Percentiles rank a stretch among this genome's conserved stretches.
phyloP scores from a whole-genome alignment of 2,329 filamentous ascomycete genomes.

The Sphaceloma murrayae region DNA sequence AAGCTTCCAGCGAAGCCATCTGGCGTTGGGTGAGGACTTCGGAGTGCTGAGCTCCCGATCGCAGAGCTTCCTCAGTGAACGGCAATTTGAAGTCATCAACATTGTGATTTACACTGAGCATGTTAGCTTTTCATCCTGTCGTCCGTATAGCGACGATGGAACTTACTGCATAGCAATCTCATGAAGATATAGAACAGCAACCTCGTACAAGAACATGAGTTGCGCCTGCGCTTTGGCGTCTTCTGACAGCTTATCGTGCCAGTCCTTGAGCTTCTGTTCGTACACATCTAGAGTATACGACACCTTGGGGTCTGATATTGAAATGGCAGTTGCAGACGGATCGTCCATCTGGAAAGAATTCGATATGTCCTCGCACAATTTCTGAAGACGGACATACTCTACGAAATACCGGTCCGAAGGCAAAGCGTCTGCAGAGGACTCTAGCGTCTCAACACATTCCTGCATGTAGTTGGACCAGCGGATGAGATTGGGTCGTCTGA shows the following conservation, averaged over 20 bases:
- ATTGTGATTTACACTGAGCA: slow-evolving; percentile 27
- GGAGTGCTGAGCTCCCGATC: slow-evolving; percentile 31
- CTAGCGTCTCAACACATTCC: slow-evolving; percentile 50
- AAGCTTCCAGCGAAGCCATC: slow-evolving; percentile 39
- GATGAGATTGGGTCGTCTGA: slow-evolving; percentile 49
- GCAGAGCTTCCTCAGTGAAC: slow-evolving; percentile 35
- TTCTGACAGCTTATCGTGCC: slow-evolving; percentile 36
- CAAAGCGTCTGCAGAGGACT: slow-evolving; percentile 47
- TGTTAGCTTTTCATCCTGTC: too few species aligned
- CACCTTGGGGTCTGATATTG: slow-evolving; percentile 46
- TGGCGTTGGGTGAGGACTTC: slow-evolving; percentile 39
- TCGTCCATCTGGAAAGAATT: slow-evolving; percentile 50
- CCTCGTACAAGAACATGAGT: slow-evolving; percentile 38
- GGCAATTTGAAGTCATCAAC: slow-evolving; percentile 37
- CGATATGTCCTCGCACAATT: slow-evolving; percentile 49
- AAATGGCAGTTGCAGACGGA: slow-evolving; percentile 38
- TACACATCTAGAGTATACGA: slow-evolving; percentile 47
- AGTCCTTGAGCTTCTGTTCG: slow-evolving; percentile 44
- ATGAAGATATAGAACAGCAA: slow-evolving; percentile 41
- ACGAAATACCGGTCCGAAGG: slow-evolving; percentile 47
- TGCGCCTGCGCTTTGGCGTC: slow-evolving; percentile 29
- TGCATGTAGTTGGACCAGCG: slow-evolving; percentile 56
- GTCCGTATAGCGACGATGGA: too few species aligned
- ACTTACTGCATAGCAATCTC: slow-evolving; percentile 43
- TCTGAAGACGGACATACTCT: slow-evolving; percentile 50